A percentile compares a stretch with the other conserved stretches of the same genome.
Conservation (phyloP, 2,329 filamentous ascomycete species). For the Diaporthe sp. region DNA sequence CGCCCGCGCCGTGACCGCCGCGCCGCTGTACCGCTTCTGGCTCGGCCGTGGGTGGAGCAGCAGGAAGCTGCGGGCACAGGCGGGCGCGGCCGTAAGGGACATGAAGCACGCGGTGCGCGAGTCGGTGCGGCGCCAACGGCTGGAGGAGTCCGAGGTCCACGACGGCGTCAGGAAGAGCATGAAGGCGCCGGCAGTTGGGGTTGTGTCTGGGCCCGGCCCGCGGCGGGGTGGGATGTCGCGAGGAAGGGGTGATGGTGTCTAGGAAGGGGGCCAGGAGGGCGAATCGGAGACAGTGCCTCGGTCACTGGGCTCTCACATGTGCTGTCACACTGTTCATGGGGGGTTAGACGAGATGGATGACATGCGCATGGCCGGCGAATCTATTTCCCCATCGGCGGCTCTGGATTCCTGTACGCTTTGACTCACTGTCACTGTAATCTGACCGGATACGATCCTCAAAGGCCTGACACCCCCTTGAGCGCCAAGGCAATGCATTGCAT, state of each 20-base stretch:
- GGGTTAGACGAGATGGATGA: not conserved
- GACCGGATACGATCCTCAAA: not conserved
- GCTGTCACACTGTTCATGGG: not conserved
- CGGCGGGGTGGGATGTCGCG: not conserved
- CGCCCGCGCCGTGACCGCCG: not conserved
- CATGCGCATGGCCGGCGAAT: not conserved
- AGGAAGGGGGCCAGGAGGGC: not conserved
- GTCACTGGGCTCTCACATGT: not conserved
- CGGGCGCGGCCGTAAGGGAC: constrained; percentile 10
- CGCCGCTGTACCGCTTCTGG: constrained; percentile 27
- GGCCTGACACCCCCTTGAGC: not conserved
- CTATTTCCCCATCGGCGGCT: not conserved
- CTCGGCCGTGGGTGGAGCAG: constrained; percentile 14
- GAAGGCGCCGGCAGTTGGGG: not conserved
- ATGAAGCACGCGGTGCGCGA: constrained; percentile 28
- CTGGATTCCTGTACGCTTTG: constrained; percentile 18
- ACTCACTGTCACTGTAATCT: not conserved
- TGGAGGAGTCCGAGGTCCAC: constrained; percentile 14
- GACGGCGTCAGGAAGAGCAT: constrained; percentile 17
- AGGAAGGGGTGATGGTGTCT: not conserved
- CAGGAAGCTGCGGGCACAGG: constrained; percentile 8
- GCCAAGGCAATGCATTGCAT: constrained; percentile 1
- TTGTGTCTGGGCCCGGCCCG: not conserved
- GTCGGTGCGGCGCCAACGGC: not conserved
- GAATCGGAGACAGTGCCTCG: not conserved